A percentile compares a stretch with the other conserved stretches of the same genome.
phyloP scores from a whole-genome alignment of 257 asterid genomes.

The Eustoma russellianum region DNA sequence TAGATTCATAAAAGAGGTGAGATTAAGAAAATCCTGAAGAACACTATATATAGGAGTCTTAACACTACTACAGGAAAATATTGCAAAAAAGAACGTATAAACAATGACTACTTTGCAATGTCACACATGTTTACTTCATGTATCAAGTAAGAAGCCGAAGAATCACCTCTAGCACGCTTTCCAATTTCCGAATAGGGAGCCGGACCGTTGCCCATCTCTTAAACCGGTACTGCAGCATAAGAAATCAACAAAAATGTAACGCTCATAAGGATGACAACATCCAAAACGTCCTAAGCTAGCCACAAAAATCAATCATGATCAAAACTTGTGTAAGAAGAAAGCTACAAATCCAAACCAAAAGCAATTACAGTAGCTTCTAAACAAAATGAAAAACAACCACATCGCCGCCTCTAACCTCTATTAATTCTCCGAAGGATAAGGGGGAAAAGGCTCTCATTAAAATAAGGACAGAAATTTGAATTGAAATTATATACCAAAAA shows the following conservation, averaged over 20 bases:
- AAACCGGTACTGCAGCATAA: not conserved
- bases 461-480: too few species aligned
- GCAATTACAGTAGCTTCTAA: not conserved
- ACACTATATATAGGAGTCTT: too few species aligned
- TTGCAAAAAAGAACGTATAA: too few species aligned
- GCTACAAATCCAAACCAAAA: not conserved
- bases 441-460: not conserved
- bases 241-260: not conserved
- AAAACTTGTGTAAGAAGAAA: not conserved
- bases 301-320: not conserved
- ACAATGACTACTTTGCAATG: too few species aligned
- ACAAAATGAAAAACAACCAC: not conserved
- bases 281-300: not conserved
- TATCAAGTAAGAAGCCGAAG: not conserved
- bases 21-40: too few species aligned
- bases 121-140: too few species aligned
- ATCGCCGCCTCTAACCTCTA: not conserved
- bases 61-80: too few species aligned
- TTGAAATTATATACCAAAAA: not conserved
- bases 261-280: not conserved
- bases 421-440: not conserved
- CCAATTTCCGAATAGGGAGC: slow-evolving; percentile 78
- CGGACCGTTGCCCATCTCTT: slow-evolving; percentile 52
- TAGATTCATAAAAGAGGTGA: too few species aligned
- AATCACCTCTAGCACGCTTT: slow-evolving; percentile 65